These are phyloP conservation scores for Saksenaea oblongispora DNA, from an alignment of 371 early-diverging fungal species.

Conservation along the genomic window DNA sequence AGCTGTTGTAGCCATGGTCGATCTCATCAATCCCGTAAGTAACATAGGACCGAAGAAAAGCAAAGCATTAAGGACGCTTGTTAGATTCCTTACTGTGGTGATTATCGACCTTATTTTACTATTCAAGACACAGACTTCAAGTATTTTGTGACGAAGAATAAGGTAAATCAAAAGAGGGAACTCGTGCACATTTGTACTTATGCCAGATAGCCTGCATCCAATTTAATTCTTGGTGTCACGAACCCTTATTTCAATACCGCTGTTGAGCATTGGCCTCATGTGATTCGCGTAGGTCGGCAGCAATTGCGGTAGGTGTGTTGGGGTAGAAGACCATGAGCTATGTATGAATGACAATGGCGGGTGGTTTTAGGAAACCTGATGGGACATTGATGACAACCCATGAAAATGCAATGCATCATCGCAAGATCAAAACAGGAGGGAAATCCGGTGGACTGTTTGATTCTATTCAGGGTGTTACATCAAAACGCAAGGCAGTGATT, in stretches of 20 bases:
- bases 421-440: conserved; percentile 27
- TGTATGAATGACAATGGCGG: not conserved
- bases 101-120: conserved; percentile 95
- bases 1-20: conserved; percentile 83
- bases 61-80: not conserved
- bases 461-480: conserved; percentile 66
- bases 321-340: not conserved
- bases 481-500: conserved; percentile 82
- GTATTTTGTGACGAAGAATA: conserved; percentile 64
- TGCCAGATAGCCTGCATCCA: conserved; percentile 69
- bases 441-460: conserved; percentile 49
- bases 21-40: conserved; percentile 90
- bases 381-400: conserved; percentile 40
- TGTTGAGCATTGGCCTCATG: conserved; percentile 91
- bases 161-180: conserved; percentile 31
- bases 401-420: conserved; percentile 23
- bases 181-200: not conserved
- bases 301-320: conserved; percentile 43
- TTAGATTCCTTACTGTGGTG: conserved; percentile 92
- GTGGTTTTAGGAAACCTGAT: conserved; percentile 50
- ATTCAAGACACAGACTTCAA: conserved; percentile 94
- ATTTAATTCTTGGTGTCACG: conserved; percentile 89
- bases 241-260: conserved; percentile 93
- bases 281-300: conserved; percentile 73
- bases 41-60: not conserved